phyloP scores from a whole-genome alignment of 2,329 filamentous ascomycete genomes.

The Trichophyton rubrum region DNA sequence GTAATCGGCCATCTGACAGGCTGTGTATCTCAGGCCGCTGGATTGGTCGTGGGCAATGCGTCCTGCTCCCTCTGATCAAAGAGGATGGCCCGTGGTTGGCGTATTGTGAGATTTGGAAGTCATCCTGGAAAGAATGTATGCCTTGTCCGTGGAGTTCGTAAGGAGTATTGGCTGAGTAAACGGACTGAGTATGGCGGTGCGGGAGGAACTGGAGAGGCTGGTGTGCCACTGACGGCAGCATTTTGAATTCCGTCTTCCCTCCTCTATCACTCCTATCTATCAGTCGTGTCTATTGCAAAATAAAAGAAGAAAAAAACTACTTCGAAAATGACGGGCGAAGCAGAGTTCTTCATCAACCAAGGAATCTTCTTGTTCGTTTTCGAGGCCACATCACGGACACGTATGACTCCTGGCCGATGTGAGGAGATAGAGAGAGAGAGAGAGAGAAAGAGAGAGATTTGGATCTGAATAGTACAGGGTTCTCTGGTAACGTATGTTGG shows the following conservation, averaged over 20 bases:
- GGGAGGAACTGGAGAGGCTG: slow-evolving; percentile 31
- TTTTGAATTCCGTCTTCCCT: slow-evolving; percentile 19
- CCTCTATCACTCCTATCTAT: neutral
- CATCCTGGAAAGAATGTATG: slow-evolving; percentile 18
- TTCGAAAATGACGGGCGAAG: neutral
- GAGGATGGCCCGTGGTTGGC: slow-evolving; percentile 18
- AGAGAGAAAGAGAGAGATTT: neutral
- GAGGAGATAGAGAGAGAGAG: too few relatives aligned
- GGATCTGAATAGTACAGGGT: too few relatives aligned
- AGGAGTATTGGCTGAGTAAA: slow-evolving; percentile 21
- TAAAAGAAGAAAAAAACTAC: neutral
- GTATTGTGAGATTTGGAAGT: neutral
- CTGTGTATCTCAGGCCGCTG: slow-evolving; percentile 26
- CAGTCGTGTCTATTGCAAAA: neutral
- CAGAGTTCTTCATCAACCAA: slow-evolving; percentile 21
- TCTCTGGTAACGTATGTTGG: neutral
- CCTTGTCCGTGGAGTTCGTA: slow-evolving; percentile 22
- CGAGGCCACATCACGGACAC: slow-evolving; percentile 34
- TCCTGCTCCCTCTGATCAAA: slow-evolving; percentile 16
- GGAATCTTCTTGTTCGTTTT: slow-evolving; percentile 33
- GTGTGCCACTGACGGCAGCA: slow-evolving; percentile 39
- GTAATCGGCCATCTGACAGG: slow-evolving; percentile 15
- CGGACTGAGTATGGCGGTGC: slow-evolving; percentile 25
- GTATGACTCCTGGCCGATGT: neutral
- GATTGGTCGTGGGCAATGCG: slow-evolving; percentile 29